Evolutionary conservation across 2,329 filamentous ascomycete genomes (phyloP), one percentile per base, ranked within the genome.

Genomic region (Fusarium sp.): DNA sequence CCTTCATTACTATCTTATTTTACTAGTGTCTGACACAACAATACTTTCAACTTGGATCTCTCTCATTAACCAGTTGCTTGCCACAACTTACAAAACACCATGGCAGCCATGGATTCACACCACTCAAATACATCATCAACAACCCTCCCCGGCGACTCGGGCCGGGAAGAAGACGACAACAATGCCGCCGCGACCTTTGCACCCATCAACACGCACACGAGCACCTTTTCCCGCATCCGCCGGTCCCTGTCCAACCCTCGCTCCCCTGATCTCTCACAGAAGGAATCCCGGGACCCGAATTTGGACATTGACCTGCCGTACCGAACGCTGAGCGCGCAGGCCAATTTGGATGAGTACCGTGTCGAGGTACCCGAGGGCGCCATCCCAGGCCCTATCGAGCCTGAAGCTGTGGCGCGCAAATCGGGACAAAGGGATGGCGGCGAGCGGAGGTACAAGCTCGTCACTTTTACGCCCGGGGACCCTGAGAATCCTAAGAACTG

Each of bases 401-500:
- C 76, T n/a, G 68, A 73, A 18, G 62, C 68, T 37, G 72, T 76
- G 12, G 72, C 74, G 4, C 66, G 70, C 44, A 66, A 44, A 56
- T 70, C 61, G 3, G 60, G 62, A 12, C 66, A 74, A 50, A 50
- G 53, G 6, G 58, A 44, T 4, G 72, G 64, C 4, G 51, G 54
- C 15, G 75, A 78, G 52, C 73, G 75, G 7, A 72, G 75, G 23
- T 87, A 87, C 78, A 82, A 82, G 70, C 89, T 92, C 4, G 87
- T 91, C 50, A 83, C 83, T 0, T 97, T 96, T 76, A 87, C 85
- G 5, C 86, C 90, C 3, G 83, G 90, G 62, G 93, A 96, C 77
- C 87, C 89, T 0, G 92, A 91, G 69, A 95, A 95, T 75, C 93
- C 94, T 1, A 95, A 95, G 85, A 96, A 95, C 79, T 96, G 92